These are phyloP conservation scores for Cryptosporidium tyzzeri DNA, from an alignment of 169 alveolate genomes.

Conservation along the genomic window DNA sequence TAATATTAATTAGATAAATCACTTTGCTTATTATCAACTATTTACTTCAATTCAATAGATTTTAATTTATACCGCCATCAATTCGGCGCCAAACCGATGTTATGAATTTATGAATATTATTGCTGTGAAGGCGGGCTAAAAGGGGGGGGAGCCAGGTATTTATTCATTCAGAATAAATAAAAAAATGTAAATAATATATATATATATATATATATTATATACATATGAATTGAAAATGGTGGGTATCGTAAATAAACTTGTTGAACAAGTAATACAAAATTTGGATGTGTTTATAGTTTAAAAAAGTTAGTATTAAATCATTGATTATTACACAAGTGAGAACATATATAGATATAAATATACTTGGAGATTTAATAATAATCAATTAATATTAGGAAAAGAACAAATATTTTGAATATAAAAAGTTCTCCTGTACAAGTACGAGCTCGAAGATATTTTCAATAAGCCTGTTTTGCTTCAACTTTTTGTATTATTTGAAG, in stretches of 20 bases:
- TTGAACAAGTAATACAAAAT: neutral
- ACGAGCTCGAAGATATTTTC: neutral
- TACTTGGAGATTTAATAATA: no score
- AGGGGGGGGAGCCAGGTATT: no score
- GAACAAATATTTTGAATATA: neutral
- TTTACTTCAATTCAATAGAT: no score
- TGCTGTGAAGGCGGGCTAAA: neutral
- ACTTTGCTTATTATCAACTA: neutral
- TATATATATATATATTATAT: neutral
- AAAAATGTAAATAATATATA: neutral
- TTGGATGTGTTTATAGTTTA: neutral
- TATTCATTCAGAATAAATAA: neutral
- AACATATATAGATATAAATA: neutral
- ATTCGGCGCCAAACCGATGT: neutral
- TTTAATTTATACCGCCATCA: neutral
- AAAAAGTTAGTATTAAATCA: neutral
- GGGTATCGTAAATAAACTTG: neutral
- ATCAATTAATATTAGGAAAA: no score
- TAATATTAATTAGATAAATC: neutral
- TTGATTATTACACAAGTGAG: neutral
- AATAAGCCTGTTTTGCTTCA: no score
- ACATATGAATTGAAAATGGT: neutral
- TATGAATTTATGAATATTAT: no score
- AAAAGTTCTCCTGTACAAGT: no score
- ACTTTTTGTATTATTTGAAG: neutral